Base-by-base conservation (phyloP, 352 stramenopile genomes). In the Phytophthora fragariae region DNA sequence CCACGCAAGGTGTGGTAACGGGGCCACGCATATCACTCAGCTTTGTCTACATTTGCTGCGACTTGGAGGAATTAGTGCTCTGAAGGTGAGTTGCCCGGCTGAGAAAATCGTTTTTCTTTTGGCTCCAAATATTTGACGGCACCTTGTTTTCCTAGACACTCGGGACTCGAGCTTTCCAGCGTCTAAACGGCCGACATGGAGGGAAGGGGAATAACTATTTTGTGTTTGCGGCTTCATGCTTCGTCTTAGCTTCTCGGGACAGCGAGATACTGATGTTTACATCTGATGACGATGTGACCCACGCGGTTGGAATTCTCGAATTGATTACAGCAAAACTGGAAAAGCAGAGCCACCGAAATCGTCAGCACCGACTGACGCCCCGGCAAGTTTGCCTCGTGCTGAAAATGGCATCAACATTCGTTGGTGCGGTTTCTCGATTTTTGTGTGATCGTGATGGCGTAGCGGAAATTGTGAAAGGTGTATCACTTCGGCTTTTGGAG, bases 171-270 rank as follows among this genome's bases (percentile, higher is more conserved):
- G 69, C 77, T 21, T 59, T 89, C 35, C 54, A 73, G 50, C 17
- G 24, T 21, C 46, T 72, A 29, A 68, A 76, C 57, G 37, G 24
- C 3, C 68, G 44, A 31, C 67, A 29, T 31, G 35, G 27, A 41
- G 53, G 68, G 21, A 68, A 60, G 27, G 44, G 57, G 54, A 68
- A 65, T 41, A 70, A 46, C 52, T 89, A 76, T 68, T 84, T 75
- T 39, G 62, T 87, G 2, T 86, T 87, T 73, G 67, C 64, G 37
- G 72, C 77, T 31, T 75, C 79, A n/a, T 86, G 83, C 57, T 87
- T 90, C 37, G 72, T 86, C 19, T 19, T 85, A 29, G 68, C 75
- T 10, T 76, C 70, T 24, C 49, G 54, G n/a, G 59, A 70, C 39
- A 35, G 46, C 14, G 55, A 72, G 39, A 62, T 29, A 19, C 27